Evolutionary conservation across 306 rosid species (phyloP), one percentile per base, ranked within the genome.

Genomic region (Fragaria iinumae): DNA sequence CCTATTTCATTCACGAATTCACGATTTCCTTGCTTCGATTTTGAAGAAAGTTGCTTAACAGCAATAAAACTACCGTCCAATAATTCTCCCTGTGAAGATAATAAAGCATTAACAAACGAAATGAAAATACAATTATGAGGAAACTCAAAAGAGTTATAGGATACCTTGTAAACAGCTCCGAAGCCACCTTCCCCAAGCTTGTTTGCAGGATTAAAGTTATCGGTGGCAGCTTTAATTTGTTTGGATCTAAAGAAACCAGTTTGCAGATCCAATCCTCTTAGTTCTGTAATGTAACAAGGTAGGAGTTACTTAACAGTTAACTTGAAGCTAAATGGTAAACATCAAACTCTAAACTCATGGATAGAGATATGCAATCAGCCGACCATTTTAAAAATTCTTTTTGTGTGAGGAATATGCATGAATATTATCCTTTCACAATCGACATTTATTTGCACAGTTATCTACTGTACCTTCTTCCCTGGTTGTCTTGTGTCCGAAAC

Each of bases 171-270:
- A 20, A 76, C 80, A 17, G 80, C 44, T 53, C 80, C 74, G 39
- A 76, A 76, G 69, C 74, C 80, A 20, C 80, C 73, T 71, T 81
- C 73, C 68, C 74, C 80, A 11, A 21, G 47, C 39, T 76, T 76
- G 43, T 67, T 76, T 53, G 44, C 74, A 38, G 73, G 16, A 29
- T 11, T 9, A 6, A 72, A 72, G 64, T 72, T 53, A 65, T 53
- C 2, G 8, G 76, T 72, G 4, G 65, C 47, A 3, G n/a, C 72
- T 77, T 67, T 82, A 57, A 88, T 84, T 80, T 88, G 83, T 73
- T 78, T 78, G 64, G 76, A 77, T 11, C 83, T 88, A 84, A 73
- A 88, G 45, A 72, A 79, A 73, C 88, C 82, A 44, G 45, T 74
- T 47, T 57, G 78, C 43, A 71, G 78, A 80, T 84, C 76, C 47